These are phyloP conservation scores for Hirsutella thompsonii DNA, from an alignment of 2,329 filamentous ascomycete genomes.

Conservation along the genomic window DNA sequence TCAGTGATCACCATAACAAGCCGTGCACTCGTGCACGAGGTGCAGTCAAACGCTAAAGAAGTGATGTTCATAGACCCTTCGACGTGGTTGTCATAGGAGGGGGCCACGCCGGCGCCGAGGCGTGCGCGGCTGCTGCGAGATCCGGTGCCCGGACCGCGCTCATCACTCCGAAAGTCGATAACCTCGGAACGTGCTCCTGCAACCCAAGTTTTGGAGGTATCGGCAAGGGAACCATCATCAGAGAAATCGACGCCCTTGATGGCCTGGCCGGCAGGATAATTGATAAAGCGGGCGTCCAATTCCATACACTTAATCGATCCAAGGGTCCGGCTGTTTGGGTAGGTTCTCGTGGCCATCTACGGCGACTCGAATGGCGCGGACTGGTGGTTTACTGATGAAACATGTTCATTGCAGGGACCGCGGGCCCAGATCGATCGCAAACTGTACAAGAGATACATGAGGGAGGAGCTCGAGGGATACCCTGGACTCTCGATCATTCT, in stretches of 20 bases:
- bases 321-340: constrained; percentile 94
- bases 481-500: constrained; percentile 68
- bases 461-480: constrained; percentile 67
- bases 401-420: constrained; percentile 44
- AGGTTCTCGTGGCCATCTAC: constrained; percentile 8
- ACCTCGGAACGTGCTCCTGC: constrained; percentile 90
- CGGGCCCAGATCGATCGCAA: constrained; percentile 88
- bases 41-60: background rate
- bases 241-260: constrained; percentile 90
- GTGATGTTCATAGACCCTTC: constrained; percentile 42
- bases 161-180: constrained; percentile 76
- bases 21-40: background rate
- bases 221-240: constrained; percentile 90
- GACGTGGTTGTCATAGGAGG: constrained; percentile 95
- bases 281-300: constrained; percentile 91
- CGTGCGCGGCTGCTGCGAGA: constrained; percentile 79
- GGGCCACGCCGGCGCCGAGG: constrained; percentile 90
- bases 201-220: constrained; percentile 98
- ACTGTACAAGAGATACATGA: constrained; percentile 85
- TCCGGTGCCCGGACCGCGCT: constrained; percentile 80
- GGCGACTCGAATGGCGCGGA: background rate
- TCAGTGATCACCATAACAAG: constrained; percentile 5
- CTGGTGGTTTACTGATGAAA: background rate
- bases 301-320: constrained; percentile 72
- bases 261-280: constrained; percentile 79